phyloP scores from a whole-genome alignment of 2,329 filamentous ascomycete genomes.

The Pleomassaria siparia region DNA sequence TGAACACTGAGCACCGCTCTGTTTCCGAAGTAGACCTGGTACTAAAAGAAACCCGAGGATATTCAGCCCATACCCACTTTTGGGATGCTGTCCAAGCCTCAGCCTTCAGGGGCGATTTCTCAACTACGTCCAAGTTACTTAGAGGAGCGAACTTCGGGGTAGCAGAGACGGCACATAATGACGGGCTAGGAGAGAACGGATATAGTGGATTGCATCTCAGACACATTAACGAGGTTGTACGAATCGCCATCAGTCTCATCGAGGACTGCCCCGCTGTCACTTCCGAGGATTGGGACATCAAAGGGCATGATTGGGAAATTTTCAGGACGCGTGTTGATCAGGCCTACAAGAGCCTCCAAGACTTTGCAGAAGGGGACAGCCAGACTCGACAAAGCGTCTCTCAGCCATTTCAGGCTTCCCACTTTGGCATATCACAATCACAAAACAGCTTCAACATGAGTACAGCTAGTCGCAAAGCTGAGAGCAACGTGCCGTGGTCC shows the following conservation, averaged over 20 bases:
- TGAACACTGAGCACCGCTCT: constrained; percentile 70
- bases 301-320: constrained; percentile 76
- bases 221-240: constrained; percentile 73
- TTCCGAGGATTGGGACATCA: constrained; percentile 77
- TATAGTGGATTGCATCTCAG: constrained; percentile 77
- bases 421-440: constrained; percentile 45
- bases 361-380: constrained; percentile 76
- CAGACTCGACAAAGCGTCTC: constrained; percentile 47
- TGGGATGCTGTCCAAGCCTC: constrained; percentile 78
- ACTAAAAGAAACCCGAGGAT: constrained; percentile 65
- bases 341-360: constrained; percentile 69
- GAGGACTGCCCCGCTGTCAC: constrained; percentile 70
- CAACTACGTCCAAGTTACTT: constrained; percentile 67
- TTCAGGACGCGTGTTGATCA: constrained; percentile 76
- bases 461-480: constrained; percentile 70
- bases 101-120: constrained; percentile 73
- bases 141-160: constrained; percentile 76
- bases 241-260: constrained; percentile 68
- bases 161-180: constrained; percentile 65
- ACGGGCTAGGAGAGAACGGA: constrained; percentile 63
- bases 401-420: constrained; percentile 47
- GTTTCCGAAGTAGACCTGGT: constrained; percentile 68
- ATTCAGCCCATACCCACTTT: constrained; percentile 74
- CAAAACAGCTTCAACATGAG: constrained; percentile 63
- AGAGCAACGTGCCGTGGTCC: constrained; percentile 85